Conservation (phyloP, 208 protist species). For the Leptomonas pyrrhocoris region DNA sequence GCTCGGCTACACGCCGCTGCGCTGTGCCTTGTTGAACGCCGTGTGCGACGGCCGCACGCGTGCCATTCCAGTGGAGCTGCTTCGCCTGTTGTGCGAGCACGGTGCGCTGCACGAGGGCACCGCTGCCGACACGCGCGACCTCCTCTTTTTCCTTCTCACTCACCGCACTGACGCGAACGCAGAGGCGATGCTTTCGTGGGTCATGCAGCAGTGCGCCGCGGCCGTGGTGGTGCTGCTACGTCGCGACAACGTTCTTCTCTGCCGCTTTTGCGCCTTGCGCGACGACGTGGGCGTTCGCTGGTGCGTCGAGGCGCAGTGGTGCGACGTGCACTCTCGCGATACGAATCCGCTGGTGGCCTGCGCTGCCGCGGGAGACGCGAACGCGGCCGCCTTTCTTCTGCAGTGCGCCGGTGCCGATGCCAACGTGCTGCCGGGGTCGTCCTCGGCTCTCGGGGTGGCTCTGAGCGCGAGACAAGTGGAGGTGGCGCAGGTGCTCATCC, state of each 20-base stretch:
- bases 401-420: constrained; percentile 49
- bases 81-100: constrained; percentile 51
- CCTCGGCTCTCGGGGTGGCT: constrained; percentile 43
- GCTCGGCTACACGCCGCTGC: constrained; percentile 56
- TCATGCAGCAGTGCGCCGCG: constrained; percentile 19
- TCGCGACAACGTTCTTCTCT: constrained; percentile 55
- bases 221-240: constrained; percentile 31
- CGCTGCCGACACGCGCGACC: constrained; percentile 44
- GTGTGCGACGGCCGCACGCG: not conserved
- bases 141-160: constrained; percentile 50
- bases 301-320: constrained; percentile 57
- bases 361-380: constrained; percentile 45
- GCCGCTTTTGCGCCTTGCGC: constrained; percentile 42
- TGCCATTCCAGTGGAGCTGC: constrained; percentile 19
- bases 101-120: constrained; percentile 39
- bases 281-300: constrained; percentile 54
- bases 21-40: constrained; percentile 33
- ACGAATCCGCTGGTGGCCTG: constrained; percentile 56
- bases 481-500: constrained; percentile 45
- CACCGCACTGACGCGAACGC: constrained; percentile 43
- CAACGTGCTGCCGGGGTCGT: constrained; percentile 27
- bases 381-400: constrained; percentile 44
- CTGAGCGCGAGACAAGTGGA: constrained; percentile 42
- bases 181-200: constrained; percentile 34
- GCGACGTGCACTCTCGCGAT: constrained; percentile 34